Percentiles rank a stretch among this genome's conserved stretches.
These are phyloP conservation scores for Penicillium sp. DNA, from an alignment of 2,329 filamentous ascomycete species.

Conservation along the genomic window DNA sequence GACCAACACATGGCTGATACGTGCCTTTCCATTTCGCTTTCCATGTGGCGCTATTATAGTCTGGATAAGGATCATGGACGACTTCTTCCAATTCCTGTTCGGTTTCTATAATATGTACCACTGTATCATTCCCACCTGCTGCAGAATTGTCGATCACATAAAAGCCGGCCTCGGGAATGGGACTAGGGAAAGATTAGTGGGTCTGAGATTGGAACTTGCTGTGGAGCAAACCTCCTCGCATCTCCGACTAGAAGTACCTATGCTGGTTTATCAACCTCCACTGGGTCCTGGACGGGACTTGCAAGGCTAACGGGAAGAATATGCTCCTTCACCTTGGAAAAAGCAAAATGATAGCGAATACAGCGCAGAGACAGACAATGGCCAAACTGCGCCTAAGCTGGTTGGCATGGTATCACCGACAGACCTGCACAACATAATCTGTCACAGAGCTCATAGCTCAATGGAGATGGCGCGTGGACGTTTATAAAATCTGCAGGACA, in stretches of 20 bases:
- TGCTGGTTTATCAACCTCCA: not conserved
- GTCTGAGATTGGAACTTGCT: not conserved
- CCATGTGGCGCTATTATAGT: conserved; percentile 7
- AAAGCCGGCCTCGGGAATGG: not conserved
- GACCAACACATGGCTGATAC: conserved; percentile 8
- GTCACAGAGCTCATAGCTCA: not conserved
- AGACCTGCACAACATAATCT: not conserved
- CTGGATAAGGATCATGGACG: conserved; percentile 10
- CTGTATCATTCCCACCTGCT: not conserved
- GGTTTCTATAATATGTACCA: not conserved
- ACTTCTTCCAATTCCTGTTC: not conserved
- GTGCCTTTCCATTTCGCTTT: not conserved
- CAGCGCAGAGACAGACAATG: not conserved
- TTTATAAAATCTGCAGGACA: not conserved
- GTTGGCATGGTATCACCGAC: not conserved
- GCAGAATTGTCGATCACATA: not conserved
- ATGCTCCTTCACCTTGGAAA: not conserved
- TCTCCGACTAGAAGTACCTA: not conserved
- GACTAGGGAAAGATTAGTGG: not conserved
- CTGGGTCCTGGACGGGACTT: not conserved
- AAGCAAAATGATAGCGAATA: not conserved
- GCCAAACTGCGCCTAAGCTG: not conserved
- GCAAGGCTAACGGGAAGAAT: not conserved
- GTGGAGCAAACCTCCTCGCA: not conserved
- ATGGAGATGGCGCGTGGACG: not conserved